A percentile compares a stretch with the other conserved stretches of the same genome.
Evolutionary conservation across 805 yeast genomes (phyloP).

Genomic region (Vanderwaltozyma tropicalis): DNA sequence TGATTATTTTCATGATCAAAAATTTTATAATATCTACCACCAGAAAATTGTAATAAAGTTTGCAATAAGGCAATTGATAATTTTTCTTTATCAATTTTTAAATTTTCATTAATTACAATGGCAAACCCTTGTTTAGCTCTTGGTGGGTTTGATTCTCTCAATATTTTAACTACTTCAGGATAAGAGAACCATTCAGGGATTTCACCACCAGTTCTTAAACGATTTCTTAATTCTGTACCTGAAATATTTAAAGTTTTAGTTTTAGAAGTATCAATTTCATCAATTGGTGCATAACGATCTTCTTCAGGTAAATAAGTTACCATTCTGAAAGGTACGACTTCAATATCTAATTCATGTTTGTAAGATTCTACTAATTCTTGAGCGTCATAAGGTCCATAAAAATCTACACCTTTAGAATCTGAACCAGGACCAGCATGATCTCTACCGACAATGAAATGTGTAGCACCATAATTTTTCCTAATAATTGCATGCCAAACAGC

Average conservation of each 20-base stretch:
- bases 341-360: constrained; percentile 70
- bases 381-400: constrained; percentile 96
- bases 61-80: constrained; percentile 79
- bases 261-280: constrained; percentile 63
- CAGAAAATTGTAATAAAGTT: constrained; percentile 79
- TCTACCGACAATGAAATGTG: constrained; percentile 95
- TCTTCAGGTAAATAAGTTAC: constrained; percentile 93
- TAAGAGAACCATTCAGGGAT: constrained; percentile 97
- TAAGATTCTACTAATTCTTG: constrained; percentile 75
- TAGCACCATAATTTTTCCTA: constrained; percentile 92
- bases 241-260: constrained; percentile 82
- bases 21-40: constrained; percentile 61
- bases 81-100: constrained; percentile 50
- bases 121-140: constrained; percentile 84
- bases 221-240: constrained; percentile 87
- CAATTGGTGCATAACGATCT: constrained; percentile 91
- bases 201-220: constrained; percentile 73
- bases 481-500: constrained; percentile 98
- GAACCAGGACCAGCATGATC: constrained; percentile 97
- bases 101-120: constrained; percentile 50
- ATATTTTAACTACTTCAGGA: constrained; percentile 87
- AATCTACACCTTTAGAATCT: constrained; percentile 81
- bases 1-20: constrained; percentile 46
- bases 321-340: constrained; percentile 93
- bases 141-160: constrained; percentile 90